Evolutionary conservation across 2,329 filamentous ascomycete species (phyloP).

Genomic region (Claviceps lovelessii): DNA sequence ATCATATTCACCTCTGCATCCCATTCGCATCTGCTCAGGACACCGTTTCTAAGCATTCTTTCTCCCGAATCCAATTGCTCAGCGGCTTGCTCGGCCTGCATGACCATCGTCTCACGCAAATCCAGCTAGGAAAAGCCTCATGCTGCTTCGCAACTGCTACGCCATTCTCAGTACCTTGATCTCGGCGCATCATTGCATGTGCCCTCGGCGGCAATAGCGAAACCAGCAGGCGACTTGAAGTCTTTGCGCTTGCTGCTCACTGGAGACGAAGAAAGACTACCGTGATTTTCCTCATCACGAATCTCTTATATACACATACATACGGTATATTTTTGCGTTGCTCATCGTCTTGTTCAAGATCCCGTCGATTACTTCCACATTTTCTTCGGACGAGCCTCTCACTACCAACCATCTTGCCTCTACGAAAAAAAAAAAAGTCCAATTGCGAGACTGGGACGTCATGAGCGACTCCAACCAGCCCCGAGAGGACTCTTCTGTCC

Average conservation of each 20-base stretch:
- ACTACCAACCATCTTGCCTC: background rate
- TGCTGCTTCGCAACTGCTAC: background rate
- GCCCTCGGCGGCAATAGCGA: conserved; percentile 27
- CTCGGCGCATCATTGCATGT: conserved; percentile 22
- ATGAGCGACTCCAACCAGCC: background rate
- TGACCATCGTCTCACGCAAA: background rate
- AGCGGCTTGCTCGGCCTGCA: background rate
- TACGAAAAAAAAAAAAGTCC: too few relatives aligned
- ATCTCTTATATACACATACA: background rate
- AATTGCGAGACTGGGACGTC: background rate
- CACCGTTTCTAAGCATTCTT: background rate
- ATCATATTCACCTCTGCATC: background rate
- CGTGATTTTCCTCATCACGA: conserved; percentile 11
- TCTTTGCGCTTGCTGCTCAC: conserved; percentile 49
- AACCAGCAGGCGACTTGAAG: conserved; percentile 46
- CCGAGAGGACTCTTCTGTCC: background rate
- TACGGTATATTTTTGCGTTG: too few relatives aligned
- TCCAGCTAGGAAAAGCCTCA: background rate
- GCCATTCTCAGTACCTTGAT: background rate
- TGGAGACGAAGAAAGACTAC: conserved; percentile 43
- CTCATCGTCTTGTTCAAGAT: too few relatives aligned
- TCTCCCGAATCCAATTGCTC: background rate
- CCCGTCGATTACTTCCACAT: background rate
- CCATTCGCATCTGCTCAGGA: background rate
- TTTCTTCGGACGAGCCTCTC: background rate